phyloP scores from a whole-genome alignment of 495 filamentous ascomycete species.

The Daldinia bambusicola region DNA sequence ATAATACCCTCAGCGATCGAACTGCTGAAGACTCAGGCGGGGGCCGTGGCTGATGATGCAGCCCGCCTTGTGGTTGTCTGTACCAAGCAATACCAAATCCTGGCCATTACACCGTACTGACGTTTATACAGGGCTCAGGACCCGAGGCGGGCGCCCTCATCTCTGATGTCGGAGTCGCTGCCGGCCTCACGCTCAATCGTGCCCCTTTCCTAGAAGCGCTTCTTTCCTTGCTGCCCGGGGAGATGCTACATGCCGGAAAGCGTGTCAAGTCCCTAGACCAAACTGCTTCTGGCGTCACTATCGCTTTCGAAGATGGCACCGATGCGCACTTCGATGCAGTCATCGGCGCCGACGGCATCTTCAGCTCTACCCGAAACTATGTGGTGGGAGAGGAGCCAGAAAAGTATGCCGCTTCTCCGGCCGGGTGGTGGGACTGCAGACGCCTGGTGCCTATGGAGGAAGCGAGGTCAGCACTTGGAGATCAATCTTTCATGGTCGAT shows the following conservation, averaged over 20 bases:
- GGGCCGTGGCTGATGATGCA: neutral
- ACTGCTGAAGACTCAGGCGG: neutral
- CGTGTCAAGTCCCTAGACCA: neutral
- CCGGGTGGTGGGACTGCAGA: conserved; percentile 1
- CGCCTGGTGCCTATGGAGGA: no score
- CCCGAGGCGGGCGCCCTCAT: no score
- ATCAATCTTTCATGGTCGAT: no score
- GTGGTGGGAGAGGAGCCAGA: neutral
- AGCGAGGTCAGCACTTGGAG: no score
- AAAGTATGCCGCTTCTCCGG: neutral
- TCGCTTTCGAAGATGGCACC: neutral
- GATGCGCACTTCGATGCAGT: neutral
- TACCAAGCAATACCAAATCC: no score
- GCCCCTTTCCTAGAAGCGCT: neutral
- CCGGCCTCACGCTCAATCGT: no score
- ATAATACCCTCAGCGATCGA: neutral
- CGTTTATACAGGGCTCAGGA: neutral
- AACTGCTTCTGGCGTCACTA: neutral
- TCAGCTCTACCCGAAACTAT: neutral
- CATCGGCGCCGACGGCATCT: neutral
- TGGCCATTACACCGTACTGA: no score
- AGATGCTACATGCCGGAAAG: neutral
- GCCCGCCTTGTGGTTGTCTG: no score
- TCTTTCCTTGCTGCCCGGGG: neutral
- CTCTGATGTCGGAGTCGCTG: no score